A percentile compares a stretch with the other conserved stretches of the same genome.
phyloP scores from a whole-genome alignment of 2,329 filamentous ascomycete genomes.

The Thelonectria olida region DNA sequence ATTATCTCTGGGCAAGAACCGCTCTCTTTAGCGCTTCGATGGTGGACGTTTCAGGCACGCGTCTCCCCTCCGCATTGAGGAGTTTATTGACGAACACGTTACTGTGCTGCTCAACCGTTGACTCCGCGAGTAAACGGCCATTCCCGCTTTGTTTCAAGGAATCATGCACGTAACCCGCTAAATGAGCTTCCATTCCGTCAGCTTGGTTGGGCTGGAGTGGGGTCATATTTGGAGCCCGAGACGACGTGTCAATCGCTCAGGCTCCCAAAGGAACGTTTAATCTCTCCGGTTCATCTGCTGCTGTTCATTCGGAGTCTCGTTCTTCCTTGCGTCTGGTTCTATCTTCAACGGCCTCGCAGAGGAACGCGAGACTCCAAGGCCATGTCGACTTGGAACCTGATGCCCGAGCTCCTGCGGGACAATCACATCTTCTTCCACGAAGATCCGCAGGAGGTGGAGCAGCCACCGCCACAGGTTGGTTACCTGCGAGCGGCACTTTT shows the following conservation, averaged over 20 bases:
- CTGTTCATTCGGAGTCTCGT: not conserved
- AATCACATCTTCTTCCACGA: slow-evolving; percentile 29
- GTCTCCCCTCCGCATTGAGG: too few species aligned
- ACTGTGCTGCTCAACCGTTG: too few species aligned
- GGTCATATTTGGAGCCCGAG: slow-evolving; percentile 6
- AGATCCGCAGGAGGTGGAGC: slow-evolving; percentile 6
- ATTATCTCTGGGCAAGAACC: too few species aligned
- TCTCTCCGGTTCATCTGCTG: not conserved
- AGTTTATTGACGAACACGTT: too few species aligned
- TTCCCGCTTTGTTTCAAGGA: not conserved
- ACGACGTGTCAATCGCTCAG: not conserved
- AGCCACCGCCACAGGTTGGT: slow-evolving; percentile 21
- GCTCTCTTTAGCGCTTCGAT: too few species aligned
- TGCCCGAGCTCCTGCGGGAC: slow-evolving; percentile 8
- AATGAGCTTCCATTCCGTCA: not conserved
- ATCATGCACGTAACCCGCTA: not conserved
- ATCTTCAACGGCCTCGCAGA: not conserved
- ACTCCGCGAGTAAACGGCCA: not conserved
- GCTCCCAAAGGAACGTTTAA: not conserved
- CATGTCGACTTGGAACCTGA: not conserved
- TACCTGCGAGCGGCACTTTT: slow-evolving; percentile 21
- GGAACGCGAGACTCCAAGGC: not conserved
- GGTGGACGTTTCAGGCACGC: too few species aligned
- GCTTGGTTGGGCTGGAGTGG: slow-evolving; percentile 15
- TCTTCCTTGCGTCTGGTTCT: not conserved